A percentile compares a stretch with the other conserved stretches of the same genome.
Conservation (phyloP, 129 eudicot genomes). For the Tanacetum coccineum region DNA sequence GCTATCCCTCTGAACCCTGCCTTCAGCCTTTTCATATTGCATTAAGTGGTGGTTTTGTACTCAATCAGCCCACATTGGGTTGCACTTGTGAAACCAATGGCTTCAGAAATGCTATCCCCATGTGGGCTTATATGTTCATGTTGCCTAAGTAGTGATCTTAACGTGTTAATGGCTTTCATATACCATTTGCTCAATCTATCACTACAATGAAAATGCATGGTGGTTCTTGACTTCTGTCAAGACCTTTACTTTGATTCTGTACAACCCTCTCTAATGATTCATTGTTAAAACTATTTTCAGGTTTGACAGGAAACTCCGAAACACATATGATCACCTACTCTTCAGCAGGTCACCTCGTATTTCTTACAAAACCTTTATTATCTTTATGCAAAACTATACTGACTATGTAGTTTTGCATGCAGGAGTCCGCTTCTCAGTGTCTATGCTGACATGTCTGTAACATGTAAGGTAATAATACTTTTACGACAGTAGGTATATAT, state of each 20-base stretch:
- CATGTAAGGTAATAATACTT: constrained; percentile 71
- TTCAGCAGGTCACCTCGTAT: constrained; percentile 58
- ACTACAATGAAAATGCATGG: not conserved
- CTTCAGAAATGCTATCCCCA: too few relatives aligned
- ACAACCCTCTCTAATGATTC: not conserved
- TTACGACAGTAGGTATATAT: too few relatives aligned
- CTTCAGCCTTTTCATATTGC: not conserved
- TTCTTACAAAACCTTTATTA: not conserved
- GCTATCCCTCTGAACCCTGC: constrained; percentile 8
- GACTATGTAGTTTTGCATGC: constrained; percentile 27
- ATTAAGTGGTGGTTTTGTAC: not conserved
- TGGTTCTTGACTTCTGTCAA: constrained; percentile 1
- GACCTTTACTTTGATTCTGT: not conserved
- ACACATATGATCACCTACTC: constrained; percentile 87
- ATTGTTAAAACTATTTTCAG: constrained; percentile 47
- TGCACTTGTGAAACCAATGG: too few relatives aligned
- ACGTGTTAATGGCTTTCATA: not conserved
- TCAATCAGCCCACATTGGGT: too few relatives aligned
- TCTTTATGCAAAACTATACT: not conserved
- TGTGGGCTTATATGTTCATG: too few relatives aligned
- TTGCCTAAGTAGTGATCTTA: constrained; percentile 25
- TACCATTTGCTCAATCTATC: not conserved
- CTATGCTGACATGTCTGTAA: constrained; percentile 96
- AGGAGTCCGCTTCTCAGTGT: constrained; percentile 97
- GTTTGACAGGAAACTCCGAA: constrained; percentile 64